Evolutionary conservation across 108 stramenopile genomes (phyloP), one percentile per base, ranked within the genome.

Genomic region (Hondaea fermentalgiana): DNA sequence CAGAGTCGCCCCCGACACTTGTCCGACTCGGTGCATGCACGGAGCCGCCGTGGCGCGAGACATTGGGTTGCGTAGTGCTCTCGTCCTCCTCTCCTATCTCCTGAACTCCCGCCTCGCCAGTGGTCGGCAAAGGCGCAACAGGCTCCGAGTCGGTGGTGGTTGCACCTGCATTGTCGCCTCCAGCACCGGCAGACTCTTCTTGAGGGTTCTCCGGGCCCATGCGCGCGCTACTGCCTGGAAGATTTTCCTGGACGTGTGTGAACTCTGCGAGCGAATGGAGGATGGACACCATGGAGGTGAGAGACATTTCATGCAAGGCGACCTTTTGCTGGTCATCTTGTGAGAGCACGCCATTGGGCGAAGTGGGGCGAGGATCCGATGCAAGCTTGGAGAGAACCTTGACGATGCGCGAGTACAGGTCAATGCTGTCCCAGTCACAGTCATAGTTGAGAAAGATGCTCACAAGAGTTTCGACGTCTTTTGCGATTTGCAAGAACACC

Each of bases 401-500:
- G 69, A 98, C 97, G 87, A 99, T 98, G 23, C 97, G 95, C 87
- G 95, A 94, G 92, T 97, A 99, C 57, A 98, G 87, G 92, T 98
- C 97, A 16, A 97, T 94, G 16, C 97, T 96, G 83, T 94, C 94
- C 42, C 97, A 89, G 89, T 99, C 98, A 89, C 98, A 98, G 95
- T 99, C 99, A 91, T 99, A 99, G 91, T 98, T 99, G 55, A 99
- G 91, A 91, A 99, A 99, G 59, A 99, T 94, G 89, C 98, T 98
- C 0, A 97, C 96, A 60, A 98, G 91, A 1, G 96, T 95, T 25
- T 91, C 90, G 5, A 96, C 93, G 92, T 98, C 97, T 35, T 90
- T 91, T 91, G 97, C 97, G 45, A 99, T 96, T 64, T 96, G 93
- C 59, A 94, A 93, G 89, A 99, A 97, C 23, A 98, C 92, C 14